Conservation (phyloP, 176 grass and related monocot genomes). For the Rhynchospora pubera region DNA sequence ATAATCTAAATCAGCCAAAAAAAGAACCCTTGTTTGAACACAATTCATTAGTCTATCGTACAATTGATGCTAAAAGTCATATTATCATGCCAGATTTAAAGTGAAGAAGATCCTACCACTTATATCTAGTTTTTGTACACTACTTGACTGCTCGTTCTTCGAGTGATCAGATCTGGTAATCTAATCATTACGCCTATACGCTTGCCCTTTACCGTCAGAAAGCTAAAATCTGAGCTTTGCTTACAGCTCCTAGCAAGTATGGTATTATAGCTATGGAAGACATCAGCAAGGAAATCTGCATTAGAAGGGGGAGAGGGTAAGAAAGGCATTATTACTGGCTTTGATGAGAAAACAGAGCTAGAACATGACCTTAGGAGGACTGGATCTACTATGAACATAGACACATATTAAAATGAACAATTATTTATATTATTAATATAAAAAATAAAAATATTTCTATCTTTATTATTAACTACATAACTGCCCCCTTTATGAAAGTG, state of each 20-base stretch:
- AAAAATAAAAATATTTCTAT: too few relatives aligned
- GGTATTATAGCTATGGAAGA: constrained; percentile 13
- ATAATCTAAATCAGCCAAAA: neutral
- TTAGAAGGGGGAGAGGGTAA: neutral
- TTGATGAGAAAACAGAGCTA: too few relatives aligned
- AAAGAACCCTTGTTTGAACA: neutral
- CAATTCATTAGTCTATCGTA: neutral
- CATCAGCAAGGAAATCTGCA: constrained; percentile 26
- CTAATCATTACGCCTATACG: neutral
- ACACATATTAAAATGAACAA: too few relatives aligned
- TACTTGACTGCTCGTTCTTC: neutral
- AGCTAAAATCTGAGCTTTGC: constrained; percentile 4
- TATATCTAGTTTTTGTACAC: neutral
- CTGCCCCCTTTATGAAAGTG: neutral
- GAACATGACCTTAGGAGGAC: too few relatives aligned
- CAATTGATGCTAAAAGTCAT: neutral
- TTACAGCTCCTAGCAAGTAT: constrained; percentile 9
- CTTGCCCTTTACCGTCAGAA: neutral
- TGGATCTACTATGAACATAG: too few relatives aligned
- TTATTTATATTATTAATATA: too few relatives aligned
- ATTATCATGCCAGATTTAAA: neutral
- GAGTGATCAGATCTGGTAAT: neutral
- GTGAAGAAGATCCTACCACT: neutral
- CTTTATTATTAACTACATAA: neutral
- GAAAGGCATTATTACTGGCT: neutral